Percentiles rank a stretch among this genome's conserved stretches.
Conservation (phyloP, 257 asterid genomes). For the Solanum boliviense region DNA sequence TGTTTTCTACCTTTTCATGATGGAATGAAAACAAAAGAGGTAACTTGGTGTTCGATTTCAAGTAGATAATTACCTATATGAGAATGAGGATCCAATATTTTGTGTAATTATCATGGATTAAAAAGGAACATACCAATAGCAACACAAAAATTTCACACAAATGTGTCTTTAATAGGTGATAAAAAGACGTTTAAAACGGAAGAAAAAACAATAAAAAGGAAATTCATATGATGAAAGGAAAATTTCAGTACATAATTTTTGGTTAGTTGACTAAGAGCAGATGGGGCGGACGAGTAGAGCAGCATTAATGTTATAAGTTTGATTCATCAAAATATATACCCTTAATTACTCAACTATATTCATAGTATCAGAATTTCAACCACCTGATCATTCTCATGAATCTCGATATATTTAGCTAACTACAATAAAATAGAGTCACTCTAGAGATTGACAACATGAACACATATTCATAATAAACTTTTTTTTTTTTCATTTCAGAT, state of each 20-base stretch:
- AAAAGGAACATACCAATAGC: background rate
- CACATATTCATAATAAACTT: background rate
- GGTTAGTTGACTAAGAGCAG: background rate
- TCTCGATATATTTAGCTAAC: too few species aligned
- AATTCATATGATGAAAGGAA: too few species aligned
- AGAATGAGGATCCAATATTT: background rate
- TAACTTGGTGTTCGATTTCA: background rate
- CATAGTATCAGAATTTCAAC: background rate
- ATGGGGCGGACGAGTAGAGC: background rate
- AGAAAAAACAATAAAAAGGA: too few species aligned
- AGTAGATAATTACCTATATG: background rate
- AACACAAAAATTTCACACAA: background rate
- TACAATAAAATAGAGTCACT: too few species aligned
- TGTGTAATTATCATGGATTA: too few species aligned
- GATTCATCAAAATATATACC: background rate
- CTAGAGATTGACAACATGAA: background rate
- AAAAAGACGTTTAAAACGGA: too few species aligned
- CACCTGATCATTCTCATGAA: background rate
- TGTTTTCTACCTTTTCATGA: too few species aligned
- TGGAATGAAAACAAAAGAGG: background rate
- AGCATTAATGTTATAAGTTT: background rate
- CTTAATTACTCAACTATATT: too few species aligned
- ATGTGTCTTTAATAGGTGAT: background rate
- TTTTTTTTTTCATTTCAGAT: background rate
- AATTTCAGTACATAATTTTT: background rate